Conservation (phyloP, 1,139 yeast species). For the Hansenula lynferdii region DNA sequence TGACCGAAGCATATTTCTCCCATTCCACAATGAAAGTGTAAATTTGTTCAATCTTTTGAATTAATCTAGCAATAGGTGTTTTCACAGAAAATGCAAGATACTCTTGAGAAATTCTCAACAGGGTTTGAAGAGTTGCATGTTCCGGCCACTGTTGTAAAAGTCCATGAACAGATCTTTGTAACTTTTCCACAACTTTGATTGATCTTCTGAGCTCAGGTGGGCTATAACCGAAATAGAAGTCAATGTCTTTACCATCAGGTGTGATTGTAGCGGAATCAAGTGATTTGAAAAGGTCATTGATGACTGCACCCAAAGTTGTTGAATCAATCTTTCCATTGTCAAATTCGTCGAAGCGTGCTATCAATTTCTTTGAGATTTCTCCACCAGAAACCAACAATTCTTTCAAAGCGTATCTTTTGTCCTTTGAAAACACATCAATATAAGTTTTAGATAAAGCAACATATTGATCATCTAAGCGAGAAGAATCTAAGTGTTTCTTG, state of each 20-base stretch:
- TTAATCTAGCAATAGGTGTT: constrained; percentile 71
- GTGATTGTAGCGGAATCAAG: constrained; percentile 23
- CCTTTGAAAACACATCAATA: constrained; percentile 26
- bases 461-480: constrained; percentile 30
- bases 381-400: constrained; percentile 41
- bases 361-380: constrained; percentile 28
- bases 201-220: constrained; percentile 60
- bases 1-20: constrained; percentile 87
- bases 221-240: constrained; percentile 69
- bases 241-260: constrained; percentile 28
- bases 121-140: constrained; percentile 78
- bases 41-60: constrained; percentile 84
- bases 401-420: constrained; percentile 19
- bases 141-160: constrained; percentile 85
- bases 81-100: constrained; percentile 55
- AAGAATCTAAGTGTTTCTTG: constrained; percentile 15
- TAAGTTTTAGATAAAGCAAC: constrained; percentile 33
- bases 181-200: constrained; percentile 42
- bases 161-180: constrained; percentile 43
- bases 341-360: constrained; percentile 22
- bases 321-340: constrained; percentile 26
- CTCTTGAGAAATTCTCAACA: constrained; percentile 64
- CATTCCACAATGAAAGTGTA: constrained; percentile 82
- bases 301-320: constrained; percentile 37
- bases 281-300: constrained; percentile 34